Evolutionary conservation across 352 stramenopile genomes (phyloP), one percentile per base, ranked within the genome.

Genomic region (Phytophthora pinifolia): DNA sequence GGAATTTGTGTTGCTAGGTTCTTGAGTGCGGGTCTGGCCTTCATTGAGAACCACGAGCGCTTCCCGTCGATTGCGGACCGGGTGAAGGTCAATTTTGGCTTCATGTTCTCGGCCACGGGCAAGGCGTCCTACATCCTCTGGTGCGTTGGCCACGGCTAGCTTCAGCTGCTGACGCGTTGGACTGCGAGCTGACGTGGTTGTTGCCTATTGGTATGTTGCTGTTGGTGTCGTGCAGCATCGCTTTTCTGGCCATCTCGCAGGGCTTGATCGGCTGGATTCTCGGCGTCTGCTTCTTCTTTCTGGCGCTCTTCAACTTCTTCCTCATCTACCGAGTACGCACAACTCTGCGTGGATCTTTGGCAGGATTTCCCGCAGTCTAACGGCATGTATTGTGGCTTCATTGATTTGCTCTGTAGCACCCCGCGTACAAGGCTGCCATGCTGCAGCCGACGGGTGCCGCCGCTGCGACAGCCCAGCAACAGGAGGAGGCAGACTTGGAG

Each of bases 271-370:
- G 83, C 67, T 85, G 74, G 46, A 66, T 92, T 53, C 64, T 92
- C 30, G 83, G 83, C 46, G 55, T 83, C 15, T 83, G 81, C 54
- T 89, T 94, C 63, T 71, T 94, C 38, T 49, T 86, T 31, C 54
- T 94, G 30, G 81, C 81, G 18, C 59, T 88, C 2, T 92, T 94
- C 59, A 94, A 94, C 71, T 94, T 92, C 66, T 94, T 94, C 72
- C 72, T 94, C 54, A 94, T 94, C 59, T 56, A 79, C 47, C 70
- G 74, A 59, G 83, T 93, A 87, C 52, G 74, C 70, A 9, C 14
- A 29, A 41, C n/a, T 51, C 29, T 25, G n/a, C 20, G 17, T 46
- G 14, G 39, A 62, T 53, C 53, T 20, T 59, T 6, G 32, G n/a
- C 12, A 18, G 32, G 31, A 62, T 57, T 45, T 42, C 43, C 9